These are phyloP conservation scores for Marasmius tenuissimus DNA, from an alignment of 1,284 basidiomycete species.

Conservation along the genomic window DNA sequence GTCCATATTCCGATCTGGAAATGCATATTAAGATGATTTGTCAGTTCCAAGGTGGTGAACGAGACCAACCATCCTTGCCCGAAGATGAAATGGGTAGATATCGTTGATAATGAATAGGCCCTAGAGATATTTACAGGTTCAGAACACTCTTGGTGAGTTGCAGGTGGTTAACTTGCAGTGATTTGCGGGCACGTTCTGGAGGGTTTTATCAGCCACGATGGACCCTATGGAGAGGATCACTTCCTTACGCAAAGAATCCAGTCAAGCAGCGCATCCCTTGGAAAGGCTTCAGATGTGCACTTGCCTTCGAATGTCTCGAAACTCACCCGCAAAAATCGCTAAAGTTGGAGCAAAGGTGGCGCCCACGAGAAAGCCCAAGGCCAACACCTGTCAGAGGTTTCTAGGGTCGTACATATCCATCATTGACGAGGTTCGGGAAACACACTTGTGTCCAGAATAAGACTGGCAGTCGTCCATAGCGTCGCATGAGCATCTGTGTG, in stretches of 20 bases:
- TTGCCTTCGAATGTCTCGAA: neutral
- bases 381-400: slow-evolving; percentile 28
- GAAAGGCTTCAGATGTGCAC: slow-evolving; percentile 5
- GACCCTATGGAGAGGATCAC: neutral
- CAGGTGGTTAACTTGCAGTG: slow-evolving; percentile 34
- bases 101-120: slow-evolving; percentile 54
- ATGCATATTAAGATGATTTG: slow-evolving; percentile 6
- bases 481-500: slow-evolving; percentile 40
- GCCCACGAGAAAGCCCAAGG: slow-evolving; percentile 42
- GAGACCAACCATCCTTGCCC: slow-evolving; percentile 47
- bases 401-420: neutral
- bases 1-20: slow-evolving; percentile 53
- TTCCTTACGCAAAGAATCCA: slow-evolving; percentile 52
- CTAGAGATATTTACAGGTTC: slow-evolving; percentile 21
- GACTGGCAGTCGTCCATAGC: slow-evolving; percentile 50
- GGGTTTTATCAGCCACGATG: neutral
- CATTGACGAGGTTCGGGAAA: neutral
- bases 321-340: slow-evolving; percentile 38
- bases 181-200: slow-evolving; percentile 48
- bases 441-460: slow-evolving; percentile 51
- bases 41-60: slow-evolving; percentile 2
- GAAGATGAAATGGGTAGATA: slow-evolving; percentile 60
- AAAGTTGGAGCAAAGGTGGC: slow-evolving; percentile 49
- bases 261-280: slow-evolving; percentile 57
- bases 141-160: neutral